Base-by-base conservation (phyloP, 2,329 filamentous ascomycete species). In the Phyllosticta capitalensis region DNA sequence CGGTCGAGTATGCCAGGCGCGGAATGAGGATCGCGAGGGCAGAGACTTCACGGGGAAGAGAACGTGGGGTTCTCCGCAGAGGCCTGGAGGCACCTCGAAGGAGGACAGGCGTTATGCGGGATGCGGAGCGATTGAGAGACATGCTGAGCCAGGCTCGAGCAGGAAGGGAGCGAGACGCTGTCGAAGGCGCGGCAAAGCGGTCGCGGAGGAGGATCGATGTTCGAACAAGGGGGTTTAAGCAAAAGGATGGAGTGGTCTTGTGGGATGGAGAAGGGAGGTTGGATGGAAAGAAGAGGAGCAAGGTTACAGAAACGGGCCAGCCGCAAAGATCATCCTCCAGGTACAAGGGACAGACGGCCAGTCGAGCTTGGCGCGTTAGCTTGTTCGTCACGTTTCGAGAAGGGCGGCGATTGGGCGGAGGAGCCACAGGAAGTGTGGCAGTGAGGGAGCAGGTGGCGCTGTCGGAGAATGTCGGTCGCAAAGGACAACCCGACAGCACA, bases 21-120 rank as follows among this genome's bases (percentile, higher is more conserved):
- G 82, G 81, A 20, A 85, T 70, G 58, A 84, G 70, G 56, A 85
- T 79, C 50, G 83, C 82, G 55, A 85, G 75, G 9, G 83, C 82
- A 30, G 79, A 79, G 21, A 83, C 64, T 54, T 80, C 76, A 54
- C 78, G 74, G 60, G 79, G 80, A 52, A 83, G 69, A 49, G 70
- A 68, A 52, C 73, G 68, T 58, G 72, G 70, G 48, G 73, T 69
- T 50, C 74, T 71, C 58, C 72, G 72, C 60, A 73, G 71, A 60
- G 71, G 70, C 65, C 76, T 71, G 62, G 72, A 72, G 63, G 75
- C 75, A 60, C 71, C 72, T 62, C 76, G 72, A 60, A 79, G 72
- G 59, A 79, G 70, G 61, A 78, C 69, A 63, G 78, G 78, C 63
- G 76, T 74, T 64, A 78, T 72, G 65, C 75, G 70, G 54, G 73